Conservation (phyloP, 2,329 filamentous ascomycete genomes). For the Cladophialophora yegresii region DNA sequence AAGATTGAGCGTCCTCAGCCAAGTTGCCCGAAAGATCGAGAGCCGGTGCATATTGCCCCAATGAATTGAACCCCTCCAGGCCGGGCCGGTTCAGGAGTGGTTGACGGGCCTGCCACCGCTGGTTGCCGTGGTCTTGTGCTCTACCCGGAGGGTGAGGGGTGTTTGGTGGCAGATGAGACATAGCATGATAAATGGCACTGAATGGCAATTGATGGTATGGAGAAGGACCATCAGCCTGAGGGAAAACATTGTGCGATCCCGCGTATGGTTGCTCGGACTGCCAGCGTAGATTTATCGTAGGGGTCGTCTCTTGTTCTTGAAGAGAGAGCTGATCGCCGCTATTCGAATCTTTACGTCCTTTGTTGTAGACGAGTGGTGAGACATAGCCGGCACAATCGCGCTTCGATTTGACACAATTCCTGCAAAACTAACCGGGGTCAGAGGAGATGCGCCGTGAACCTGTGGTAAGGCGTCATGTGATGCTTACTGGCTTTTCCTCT, state of each 20-base stretch:
- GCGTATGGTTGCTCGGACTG: conserved; percentile 14
- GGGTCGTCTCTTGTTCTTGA: conserved; percentile 10
- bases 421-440: conserved; percentile 39
- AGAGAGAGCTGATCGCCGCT: conserved; percentile 10
- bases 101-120: conserved; percentile 13
- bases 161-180: conserved; percentile 1
- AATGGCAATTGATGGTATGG: conserved; percentile 21
- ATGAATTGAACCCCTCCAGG: background rate
- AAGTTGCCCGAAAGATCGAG: background rate
- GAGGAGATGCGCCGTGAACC: background rate
- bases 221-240: conserved; percentile 7
- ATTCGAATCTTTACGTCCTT: conserved; percentile 3
- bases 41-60: background rate
- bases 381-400: conserved; percentile 45
- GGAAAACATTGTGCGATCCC: conserved; percentile 8
- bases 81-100: background rate
- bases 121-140: background rate
- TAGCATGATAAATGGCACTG: conserved; percentile 24
- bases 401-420: conserved; percentile 51
- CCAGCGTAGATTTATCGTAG: conserved; percentile 15
- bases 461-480: background rate
- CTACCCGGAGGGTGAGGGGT: background rate
- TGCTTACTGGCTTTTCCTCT: conserved; percentile 62
- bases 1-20: background rate
- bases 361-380: conserved; percentile 32